A percentile compares a stretch with the other conserved stretches of the same genome.
These are phyloP conservation scores for Lecanicillium sp. DNA, from an alignment of 2,329 filamentous ascomycete species.

Conservation along the genomic window DNA sequence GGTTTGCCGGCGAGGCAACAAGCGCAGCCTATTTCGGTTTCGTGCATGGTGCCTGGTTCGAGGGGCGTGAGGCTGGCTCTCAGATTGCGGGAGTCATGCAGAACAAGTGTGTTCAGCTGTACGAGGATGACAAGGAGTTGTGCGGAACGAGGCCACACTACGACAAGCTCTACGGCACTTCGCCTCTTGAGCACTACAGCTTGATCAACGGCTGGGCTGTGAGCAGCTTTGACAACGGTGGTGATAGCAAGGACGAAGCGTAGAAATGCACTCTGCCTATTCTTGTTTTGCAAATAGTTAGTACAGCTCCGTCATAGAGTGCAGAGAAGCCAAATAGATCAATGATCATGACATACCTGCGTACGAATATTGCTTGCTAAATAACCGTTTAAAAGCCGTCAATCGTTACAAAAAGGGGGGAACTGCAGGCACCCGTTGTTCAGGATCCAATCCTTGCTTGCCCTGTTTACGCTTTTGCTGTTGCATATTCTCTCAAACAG, in stretches of 20 bases:
- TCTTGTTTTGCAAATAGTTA: no score
- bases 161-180: constrained; percentile 21
- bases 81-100: constrained; percentile 28
- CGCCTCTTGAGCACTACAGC: constrained; percentile 22
- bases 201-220: constrained; percentile 27
- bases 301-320: no score
- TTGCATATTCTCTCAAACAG: no score
- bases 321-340: no score
- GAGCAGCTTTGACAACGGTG: constrained; percentile 21
- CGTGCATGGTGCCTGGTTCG: constrained; percentile 53
- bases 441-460: constrained; percentile 17
- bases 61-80: constrained; percentile 41
- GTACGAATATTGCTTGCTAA: no score
- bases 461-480: constrained; percentile 9
- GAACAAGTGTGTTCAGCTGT: constrained; percentile 11
- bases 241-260: not conserved
- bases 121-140: constrained; percentile 4
- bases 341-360: no score
- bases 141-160: constrained; percentile 16
- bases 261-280: not conserved
- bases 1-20: constrained; percentile 58
- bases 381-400: no score
- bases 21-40: constrained; percentile 58
- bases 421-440: no score
- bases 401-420: no score